Conservation (phyloP, 306 rosid species). For the Hippophae gyantsensis region DNA sequence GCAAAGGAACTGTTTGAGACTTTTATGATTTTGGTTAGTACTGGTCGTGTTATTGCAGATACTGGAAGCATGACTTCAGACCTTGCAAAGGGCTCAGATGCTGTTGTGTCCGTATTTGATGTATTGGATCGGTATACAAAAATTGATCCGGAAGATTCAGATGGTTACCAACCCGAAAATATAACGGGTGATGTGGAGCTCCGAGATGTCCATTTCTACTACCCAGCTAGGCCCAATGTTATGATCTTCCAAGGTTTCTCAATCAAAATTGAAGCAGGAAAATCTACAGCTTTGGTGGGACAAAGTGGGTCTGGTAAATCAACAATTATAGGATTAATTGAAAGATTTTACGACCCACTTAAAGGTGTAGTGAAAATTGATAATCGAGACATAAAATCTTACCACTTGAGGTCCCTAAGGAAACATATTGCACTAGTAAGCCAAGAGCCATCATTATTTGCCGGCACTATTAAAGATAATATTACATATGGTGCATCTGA, state of each 20-base stretch:
- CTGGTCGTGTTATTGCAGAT: constrained; percentile 29
- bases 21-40: constrained; percentile 24
- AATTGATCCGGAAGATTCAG: constrained; percentile 23
- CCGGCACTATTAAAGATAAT: neutral
- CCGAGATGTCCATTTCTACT: neutral
- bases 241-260: neutral
- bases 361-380: neutral
- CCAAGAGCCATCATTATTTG: neutral
- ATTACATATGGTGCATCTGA: neutral
- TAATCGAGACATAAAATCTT: neutral
- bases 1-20: constrained; percentile 19
- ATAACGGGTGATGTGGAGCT: constrained; percentile 25
- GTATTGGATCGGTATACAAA: constrained; percentile 20
- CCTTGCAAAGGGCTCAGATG: constrained; percentile 24
- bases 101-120: constrained; percentile 17
- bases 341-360: neutral
- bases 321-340: neutral
- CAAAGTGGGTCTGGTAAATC: neutral
- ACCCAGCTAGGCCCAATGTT: neutral
- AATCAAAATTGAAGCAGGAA: neutral
- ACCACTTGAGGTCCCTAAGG: neutral
- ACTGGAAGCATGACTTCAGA: constrained; percentile 20
- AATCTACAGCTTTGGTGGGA: neutral
- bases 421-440: neutral
- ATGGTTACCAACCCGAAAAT: constrained; percentile 7